phyloP scores from a whole-genome alignment of 164 flowering plant genomes.

The Amborella trichopoda region DNA sequence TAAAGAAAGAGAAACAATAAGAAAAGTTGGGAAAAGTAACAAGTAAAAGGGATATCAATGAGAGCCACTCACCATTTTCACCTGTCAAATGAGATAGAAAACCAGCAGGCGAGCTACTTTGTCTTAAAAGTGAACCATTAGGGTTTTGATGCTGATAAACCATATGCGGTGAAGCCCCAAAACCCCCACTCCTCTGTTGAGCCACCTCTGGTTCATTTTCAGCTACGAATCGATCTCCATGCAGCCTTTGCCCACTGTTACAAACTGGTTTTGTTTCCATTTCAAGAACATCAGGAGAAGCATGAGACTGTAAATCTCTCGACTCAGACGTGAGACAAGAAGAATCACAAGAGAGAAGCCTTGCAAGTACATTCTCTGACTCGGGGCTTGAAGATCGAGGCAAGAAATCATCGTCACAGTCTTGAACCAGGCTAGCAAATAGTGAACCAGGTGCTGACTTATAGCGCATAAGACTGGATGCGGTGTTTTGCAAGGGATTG shows the following conservation, averaged over 20 bases:
- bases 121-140: slow-evolving; percentile 30
- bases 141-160: slow-evolving; percentile 9
- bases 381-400: slow-evolving; percentile 22
- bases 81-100: slow-evolving; percentile 34
- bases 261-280: slow-evolving; percentile 7
- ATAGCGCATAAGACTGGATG: slow-evolving; percentile 26
- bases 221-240: slow-evolving; percentile 7
- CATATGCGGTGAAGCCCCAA: slow-evolving; percentile 8
- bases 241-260: not conserved
- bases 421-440: slow-evolving; percentile 16
- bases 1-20: not conserved
- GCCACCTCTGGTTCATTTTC: slow-evolving; percentile 2
- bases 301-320: slow-evolving; percentile 1
- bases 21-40: not conserved
- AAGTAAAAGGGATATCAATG: not conserved
- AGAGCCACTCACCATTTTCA: slow-evolving; percentile 38
- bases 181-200: slow-evolving; percentile 8
- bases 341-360: slow-evolving; percentile 14
- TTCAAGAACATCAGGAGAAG: slow-evolving; percentile 11
- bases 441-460: slow-evolving; percentile 43
- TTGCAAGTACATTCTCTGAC: slow-evolving; percentile 18
- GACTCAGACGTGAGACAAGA: slow-evolving; percentile 1
- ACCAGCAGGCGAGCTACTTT: slow-evolving; percentile 92
- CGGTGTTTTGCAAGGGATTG: too few relatives aligned
- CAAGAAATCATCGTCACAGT: slow-evolving; percentile 13